Base-by-base conservation (phyloP, 164 flowering plant genomes). In the Vitis rotundifolia region DNA sequence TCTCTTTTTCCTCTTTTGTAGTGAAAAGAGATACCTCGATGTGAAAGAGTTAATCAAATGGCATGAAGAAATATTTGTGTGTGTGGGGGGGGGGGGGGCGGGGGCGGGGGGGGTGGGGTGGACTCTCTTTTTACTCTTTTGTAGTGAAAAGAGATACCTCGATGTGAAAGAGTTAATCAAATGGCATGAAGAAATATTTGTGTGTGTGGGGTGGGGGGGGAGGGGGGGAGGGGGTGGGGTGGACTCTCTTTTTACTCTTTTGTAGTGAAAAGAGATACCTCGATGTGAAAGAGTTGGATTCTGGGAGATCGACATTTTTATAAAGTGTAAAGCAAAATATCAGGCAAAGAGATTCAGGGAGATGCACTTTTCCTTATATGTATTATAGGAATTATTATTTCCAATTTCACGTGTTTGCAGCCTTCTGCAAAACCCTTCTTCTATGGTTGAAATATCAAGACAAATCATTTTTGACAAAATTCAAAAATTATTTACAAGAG, bases 281-380 rank as follows among this genome's bases (percentile, higher is more conserved):
- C 57, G 76, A 75, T 66, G 71, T 79, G 74, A 75, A 66, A 79
- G 72, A 67, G 69, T 65, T 11, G 53, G 79, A 75, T 79, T 76
- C 67, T 70, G 48, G 69, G 74, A 72, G 72, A 75, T 72, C 71
- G 61, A 58, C 48, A 47, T 61, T 50, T 58, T 64, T 16, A 67
- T 51, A 16, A 63, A 13, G 19, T 49, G 44, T 29, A 57, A 47
- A 57, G 28, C 3, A 57, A 57, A 57, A 15, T 7, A 12, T 55
- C 58, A 14, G 19, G 2, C 28, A 15, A 47, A 11, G 53, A 19
- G 26, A 56, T 16, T 22, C n/a, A 53, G 18, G 9, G 53, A 52
- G 19, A 55, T 54, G 11, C 31, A 12, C 26, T 22, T 22, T 22
- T 22, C 26, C 26, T 22, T 22, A 22, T 22, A 22, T 22, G 26